A percentile compares a stretch with the other conserved stretches of the same genome.
These are phyloP conservation scores for Drechslerella dactyloides DNA, from an alignment of 2,329 filamentous ascomycete genomes.

Conservation along the genomic window DNA sequence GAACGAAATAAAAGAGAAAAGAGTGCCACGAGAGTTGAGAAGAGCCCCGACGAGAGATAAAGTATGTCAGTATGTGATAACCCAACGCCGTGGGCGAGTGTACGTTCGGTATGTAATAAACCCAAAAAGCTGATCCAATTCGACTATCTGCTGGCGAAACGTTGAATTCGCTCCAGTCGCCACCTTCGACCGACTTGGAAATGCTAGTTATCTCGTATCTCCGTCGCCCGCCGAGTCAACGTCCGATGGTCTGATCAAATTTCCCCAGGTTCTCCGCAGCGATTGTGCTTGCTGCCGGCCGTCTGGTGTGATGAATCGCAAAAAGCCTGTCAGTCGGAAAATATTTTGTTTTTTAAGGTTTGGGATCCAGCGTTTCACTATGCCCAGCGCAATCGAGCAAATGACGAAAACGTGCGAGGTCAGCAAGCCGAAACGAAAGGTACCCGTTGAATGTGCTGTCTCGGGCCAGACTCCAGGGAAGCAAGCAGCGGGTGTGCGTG, in stretches of 20 bases:
- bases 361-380: constrained; percentile 48
- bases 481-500: constrained; percentile 13
- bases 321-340: constrained; percentile 38
- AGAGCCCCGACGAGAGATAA: constrained; percentile 22
- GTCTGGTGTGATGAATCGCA: constrained; percentile 34
- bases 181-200: constrained; percentile 12
- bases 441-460: constrained; percentile 30
- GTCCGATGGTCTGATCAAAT: constrained; percentile 22
- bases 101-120: neutral
- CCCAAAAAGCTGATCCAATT: constrained; percentile 11
- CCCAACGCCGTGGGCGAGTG: neutral
- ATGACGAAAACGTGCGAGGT: constrained; percentile 51
- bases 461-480: constrained; percentile 22
- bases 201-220: constrained; percentile 10
- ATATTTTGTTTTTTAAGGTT: constrained; percentile 45
- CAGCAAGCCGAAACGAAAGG: constrained; percentile 47
- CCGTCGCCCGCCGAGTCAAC: constrained; percentile 20
- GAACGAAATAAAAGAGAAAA: constrained; percentile 26
- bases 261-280: constrained; percentile 34
- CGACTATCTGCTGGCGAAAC: constrained; percentile 28
- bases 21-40: constrained; percentile 30
- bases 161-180: constrained; percentile 19
- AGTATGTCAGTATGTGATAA: constrained; percentile 7
- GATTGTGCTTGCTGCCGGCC: constrained; percentile 22
- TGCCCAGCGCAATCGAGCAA: constrained; percentile 45